Conservation (phyloP, 2,329 filamentous ascomycete species). For the Alternaria alternata region DNA sequence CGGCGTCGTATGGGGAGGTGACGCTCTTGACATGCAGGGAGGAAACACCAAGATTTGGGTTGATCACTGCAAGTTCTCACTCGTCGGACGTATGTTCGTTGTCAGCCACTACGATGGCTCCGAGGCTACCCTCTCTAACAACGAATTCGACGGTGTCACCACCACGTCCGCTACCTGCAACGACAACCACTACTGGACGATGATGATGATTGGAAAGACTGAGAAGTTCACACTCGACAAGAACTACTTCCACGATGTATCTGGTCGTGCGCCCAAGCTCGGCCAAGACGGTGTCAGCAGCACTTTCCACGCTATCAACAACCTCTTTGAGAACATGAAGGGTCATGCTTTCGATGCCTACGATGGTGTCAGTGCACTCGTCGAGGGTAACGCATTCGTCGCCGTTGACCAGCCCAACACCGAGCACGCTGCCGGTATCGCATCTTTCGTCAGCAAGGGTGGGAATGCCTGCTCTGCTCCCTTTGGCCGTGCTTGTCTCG, state of each 20-base stretch:
- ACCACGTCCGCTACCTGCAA: slow-evolving; percentile 56
- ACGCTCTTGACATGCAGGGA: slow-evolving; percentile 48
- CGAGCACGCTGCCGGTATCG: slow-evolving; percentile 32
- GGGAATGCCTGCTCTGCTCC: slow-evolving; percentile 26
- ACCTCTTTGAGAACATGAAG: slow-evolving; percentile 53
- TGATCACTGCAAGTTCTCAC: slow-evolving; percentile 52
- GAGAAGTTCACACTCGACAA: slow-evolving; percentile 55
- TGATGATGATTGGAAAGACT: slow-evolving; percentile 52
- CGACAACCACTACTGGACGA: slow-evolving; percentile 58
- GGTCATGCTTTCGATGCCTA: slow-evolving; percentile 54
- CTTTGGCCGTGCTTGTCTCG: slow-evolving; percentile 28
- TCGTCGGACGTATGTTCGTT: slow-evolving; percentile 57
- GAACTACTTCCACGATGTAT: slow-evolving; percentile 58
- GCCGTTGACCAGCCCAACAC: slow-evolving; percentile 53
- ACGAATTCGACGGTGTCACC: slow-evolving; percentile 56
- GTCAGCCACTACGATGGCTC: slow-evolving; percentile 47
- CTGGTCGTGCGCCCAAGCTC: slow-evolving; percentile 57
- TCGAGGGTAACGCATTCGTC: slow-evolving; percentile 59
- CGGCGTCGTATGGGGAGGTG: slow-evolving; percentile 51
- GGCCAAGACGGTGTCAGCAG: slow-evolving; percentile 40
- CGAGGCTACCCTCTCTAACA: slow-evolving; percentile 58
- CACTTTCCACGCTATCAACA: slow-evolving; percentile 37
- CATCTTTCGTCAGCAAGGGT: slow-evolving; percentile 41
- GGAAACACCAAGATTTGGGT: slow-evolving; percentile 50
- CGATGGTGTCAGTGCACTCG: slow-evolving; percentile 26